These are phyloP conservation scores for Metroxylon sagu DNA, from an alignment of 176 grass and related monocot species.

Conservation along the genomic window DNA sequence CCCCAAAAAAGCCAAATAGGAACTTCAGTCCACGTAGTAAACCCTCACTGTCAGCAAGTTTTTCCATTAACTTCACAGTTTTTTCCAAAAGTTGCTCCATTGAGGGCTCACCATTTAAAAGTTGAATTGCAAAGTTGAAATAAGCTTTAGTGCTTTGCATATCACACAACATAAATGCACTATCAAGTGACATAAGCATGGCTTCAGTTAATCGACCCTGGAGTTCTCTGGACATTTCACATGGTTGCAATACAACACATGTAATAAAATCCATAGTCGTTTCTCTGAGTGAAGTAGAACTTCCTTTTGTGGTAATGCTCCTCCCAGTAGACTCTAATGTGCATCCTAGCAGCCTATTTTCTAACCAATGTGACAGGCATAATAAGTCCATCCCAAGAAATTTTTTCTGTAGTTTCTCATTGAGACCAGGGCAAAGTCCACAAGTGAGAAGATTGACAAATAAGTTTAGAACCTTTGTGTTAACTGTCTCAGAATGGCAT, in stretches of 20 bases:
- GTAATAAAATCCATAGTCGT: constrained; percentile 61
- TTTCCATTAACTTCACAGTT: constrained; percentile 64
- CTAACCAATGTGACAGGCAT: constrained; percentile 65
- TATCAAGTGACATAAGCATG: constrained; percentile 66
- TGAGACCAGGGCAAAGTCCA: constrained; percentile 55
- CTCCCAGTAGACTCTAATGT: constrained; percentile 17
- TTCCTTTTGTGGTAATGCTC: constrained; percentile 26
- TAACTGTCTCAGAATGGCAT: constrained; percentile 66
- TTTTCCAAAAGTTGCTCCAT: constrained; percentile 67
- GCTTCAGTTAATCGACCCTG: constrained; percentile 61
- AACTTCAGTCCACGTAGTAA: constrained; percentile 64
- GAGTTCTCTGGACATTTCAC: constrained; percentile 62
- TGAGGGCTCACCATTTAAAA: constrained; percentile 53
- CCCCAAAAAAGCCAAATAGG: constrained; percentile 66
- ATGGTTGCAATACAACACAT: constrained; percentile 43
- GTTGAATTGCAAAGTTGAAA: constrained; percentile 73
- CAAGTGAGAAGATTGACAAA: constrained; percentile 55
- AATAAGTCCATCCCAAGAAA: constrained; percentile 65
- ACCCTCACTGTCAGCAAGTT: constrained; percentile 51
- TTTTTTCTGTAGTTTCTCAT: constrained; percentile 60
- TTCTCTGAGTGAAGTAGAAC: constrained; percentile 46
- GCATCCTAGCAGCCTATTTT: constrained; percentile 48
- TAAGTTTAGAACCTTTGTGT: constrained; percentile 71
- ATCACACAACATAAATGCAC: constrained; percentile 67
- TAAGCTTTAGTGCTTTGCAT: constrained; percentile 62